Evolutionary conservation across 192 early-diverging fungal genomes (phyloP).

Genomic region (Bifiguratus adelaidae): DNA sequence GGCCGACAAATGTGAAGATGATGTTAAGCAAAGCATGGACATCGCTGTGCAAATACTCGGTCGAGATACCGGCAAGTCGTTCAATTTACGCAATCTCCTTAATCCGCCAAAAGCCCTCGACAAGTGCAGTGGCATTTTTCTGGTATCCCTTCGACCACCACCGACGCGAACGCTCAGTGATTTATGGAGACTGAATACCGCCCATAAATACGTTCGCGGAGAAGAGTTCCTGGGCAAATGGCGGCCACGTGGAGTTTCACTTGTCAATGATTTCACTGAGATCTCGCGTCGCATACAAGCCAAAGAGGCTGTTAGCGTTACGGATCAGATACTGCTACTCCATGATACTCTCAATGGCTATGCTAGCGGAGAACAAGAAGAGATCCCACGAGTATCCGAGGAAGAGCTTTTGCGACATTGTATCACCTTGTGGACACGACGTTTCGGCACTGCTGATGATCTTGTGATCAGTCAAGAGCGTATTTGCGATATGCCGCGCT

Average conservation of each 20-base stretch:
- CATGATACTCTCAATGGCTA: neutral
- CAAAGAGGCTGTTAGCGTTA: slow-evolving; percentile 25
- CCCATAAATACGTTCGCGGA: slow-evolving; percentile 57
- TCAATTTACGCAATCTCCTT: slow-evolving; percentile 24
- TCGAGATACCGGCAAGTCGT: slow-evolving; percentile 36
- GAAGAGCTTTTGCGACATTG: no score
- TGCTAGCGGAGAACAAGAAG: neutral
- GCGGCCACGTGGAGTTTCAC: slow-evolving; percentile 58
- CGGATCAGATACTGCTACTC: slow-evolving; percentile 27
- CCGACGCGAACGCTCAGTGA: slow-evolving; percentile 36
- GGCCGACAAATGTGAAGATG: slow-evolving; percentile 42
- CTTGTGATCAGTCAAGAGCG: slow-evolving; percentile 3
- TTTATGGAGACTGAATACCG: slow-evolving; percentile 59
- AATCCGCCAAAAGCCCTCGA: slow-evolving; percentile 22
- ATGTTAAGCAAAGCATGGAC: slow-evolving; percentile 45
- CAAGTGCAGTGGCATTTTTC: slow-evolving; percentile 43
- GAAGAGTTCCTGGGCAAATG: slow-evolving; percentile 55
- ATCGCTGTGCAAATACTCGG: slow-evolving; percentile 47
- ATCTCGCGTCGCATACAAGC: slow-evolving; percentile 17
- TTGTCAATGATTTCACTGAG: slow-evolving; percentile 41
- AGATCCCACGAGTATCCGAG: neutral
- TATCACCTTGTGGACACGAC: slow-evolving; percentile 17
- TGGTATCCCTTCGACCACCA: slow-evolving; percentile 46
- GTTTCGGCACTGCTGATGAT: slow-evolving; percentile 24
- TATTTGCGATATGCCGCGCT: no score